phyloP scores from a whole-genome alignment of 1,284 basidiomycete genomes.

The Ceratobasidium sp. region DNA sequence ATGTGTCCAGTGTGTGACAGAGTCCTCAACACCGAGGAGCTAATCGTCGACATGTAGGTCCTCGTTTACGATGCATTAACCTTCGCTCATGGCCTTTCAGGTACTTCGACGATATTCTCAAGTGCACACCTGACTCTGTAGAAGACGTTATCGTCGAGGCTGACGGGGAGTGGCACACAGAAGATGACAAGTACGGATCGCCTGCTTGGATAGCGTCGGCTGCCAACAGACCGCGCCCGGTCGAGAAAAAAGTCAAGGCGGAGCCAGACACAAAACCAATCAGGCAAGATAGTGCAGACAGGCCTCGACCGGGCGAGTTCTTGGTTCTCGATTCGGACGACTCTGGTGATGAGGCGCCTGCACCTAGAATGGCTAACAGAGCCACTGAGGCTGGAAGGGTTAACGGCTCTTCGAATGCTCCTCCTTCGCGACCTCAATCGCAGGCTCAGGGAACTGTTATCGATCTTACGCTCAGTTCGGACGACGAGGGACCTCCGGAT shows the following conservation, averaged over 20 bases:
- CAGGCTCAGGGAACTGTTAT: slow-evolving; percentile 59
- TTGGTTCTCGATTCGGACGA: slow-evolving; percentile 77
- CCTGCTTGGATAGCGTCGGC: slow-evolving; percentile 61
- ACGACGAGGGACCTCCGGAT: slow-evolving; percentile 61
- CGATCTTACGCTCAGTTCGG: slow-evolving; percentile 77
- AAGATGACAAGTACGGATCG: slow-evolving; percentile 84
- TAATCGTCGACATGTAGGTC: slow-evolving; percentile 89
- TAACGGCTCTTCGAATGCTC: neutral
- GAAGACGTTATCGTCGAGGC: slow-evolving; percentile 95
- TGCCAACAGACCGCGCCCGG: slow-evolving; percentile 55
- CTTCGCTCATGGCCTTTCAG: slow-evolving; percentile 47
- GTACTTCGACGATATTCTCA: slow-evolving; percentile 84
- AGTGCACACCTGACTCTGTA: slow-evolving; percentile 74
- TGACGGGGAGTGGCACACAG: slow-evolving; percentile 94
- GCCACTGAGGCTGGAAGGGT: slow-evolving; percentile 61
- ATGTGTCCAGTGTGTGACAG: slow-evolving; percentile 94
- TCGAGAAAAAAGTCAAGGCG: slow-evolving; percentile 36
- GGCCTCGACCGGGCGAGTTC: slow-evolving; percentile 63
- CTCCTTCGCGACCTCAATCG: slow-evolving; percentile 16
- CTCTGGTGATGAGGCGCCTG: slow-evolving; percentile 70
- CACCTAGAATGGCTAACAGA: slow-evolving; percentile 44
- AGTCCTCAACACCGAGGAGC: slow-evolving; percentile 75
- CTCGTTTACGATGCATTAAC: slow-evolving; percentile 20
- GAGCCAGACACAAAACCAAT: slow-evolving; percentile 24
- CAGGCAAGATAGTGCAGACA: slow-evolving; percentile 12